A percentile compares a stretch with the other conserved stretches of the same genome.
These are phyloP conservation scores for Daldinia grandis DNA, from an alignment of 495 filamentous ascomycete genomes.

Conservation along the genomic window DNA sequence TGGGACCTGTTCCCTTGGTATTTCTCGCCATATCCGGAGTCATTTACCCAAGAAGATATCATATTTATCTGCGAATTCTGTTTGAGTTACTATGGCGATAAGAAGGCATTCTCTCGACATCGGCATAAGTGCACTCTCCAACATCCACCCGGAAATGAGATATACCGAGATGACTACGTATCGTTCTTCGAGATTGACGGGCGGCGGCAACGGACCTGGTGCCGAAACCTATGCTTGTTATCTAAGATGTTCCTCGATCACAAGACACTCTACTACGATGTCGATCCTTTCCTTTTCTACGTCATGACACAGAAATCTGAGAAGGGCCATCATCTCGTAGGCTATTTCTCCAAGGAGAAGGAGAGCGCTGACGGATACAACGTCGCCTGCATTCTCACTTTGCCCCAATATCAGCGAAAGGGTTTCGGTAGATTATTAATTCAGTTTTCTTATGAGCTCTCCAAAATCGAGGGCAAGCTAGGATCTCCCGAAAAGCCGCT, in stretches of 20 bases:
- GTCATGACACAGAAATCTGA: slow-evolving; percentile 92
- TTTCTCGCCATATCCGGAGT: slow-evolving; percentile 93
- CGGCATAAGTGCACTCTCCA: slow-evolving; percentile 88
- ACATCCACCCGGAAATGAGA: slow-evolving; percentile 96
- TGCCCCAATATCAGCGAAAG: slow-evolving; percentile 94
- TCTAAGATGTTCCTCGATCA: slow-evolving; percentile 98
- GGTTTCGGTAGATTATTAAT: slow-evolving; percentile 93
- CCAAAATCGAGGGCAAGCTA: slow-evolving; percentile 91
- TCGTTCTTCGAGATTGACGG: slow-evolving; percentile 99
- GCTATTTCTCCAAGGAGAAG: slow-evolving; percentile 98
- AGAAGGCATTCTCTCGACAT: slow-evolving; percentile 82
- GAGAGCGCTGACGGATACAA: slow-evolving; percentile 97
- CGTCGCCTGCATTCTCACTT: slow-evolving; percentile 94
- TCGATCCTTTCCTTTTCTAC: slow-evolving; percentile 98
- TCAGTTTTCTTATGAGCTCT: slow-evolving; percentile 97
- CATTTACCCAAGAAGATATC: slow-evolving; percentile 83
- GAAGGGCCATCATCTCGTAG: slow-evolving; percentile 89
- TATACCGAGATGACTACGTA: slow-evolving; percentile 93
- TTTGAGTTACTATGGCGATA: slow-evolving; percentile 84
- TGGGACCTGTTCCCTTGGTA: slow-evolving; percentile 97
- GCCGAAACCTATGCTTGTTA: slow-evolving; percentile 92
- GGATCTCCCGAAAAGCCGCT: slow-evolving; percentile 97
- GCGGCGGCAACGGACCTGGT: slow-evolving; percentile 93
- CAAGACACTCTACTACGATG: slow-evolving; percentile 99
- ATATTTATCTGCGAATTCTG: slow-evolving; percentile 99